Percentiles rank a stretch among this genome's conserved stretches.
phyloP scores from a whole-genome alignment of 192 early-diverging fungal species.

The Ambispora gerdemannii region DNA sequence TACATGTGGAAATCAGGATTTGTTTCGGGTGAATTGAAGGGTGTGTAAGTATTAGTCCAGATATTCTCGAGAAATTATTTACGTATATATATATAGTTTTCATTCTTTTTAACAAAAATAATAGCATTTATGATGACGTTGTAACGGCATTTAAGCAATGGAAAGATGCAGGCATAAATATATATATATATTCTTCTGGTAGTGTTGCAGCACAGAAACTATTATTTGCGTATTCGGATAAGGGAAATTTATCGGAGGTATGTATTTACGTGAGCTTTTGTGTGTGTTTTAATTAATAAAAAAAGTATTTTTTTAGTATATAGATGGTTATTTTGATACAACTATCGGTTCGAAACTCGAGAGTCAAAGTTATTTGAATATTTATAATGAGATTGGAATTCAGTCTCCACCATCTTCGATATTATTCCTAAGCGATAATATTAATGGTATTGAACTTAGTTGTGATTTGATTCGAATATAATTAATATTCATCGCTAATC shows the following conservation, averaged over 20 bases:
- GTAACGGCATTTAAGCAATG: conserved; percentile 71
- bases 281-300: too few relatives aligned
- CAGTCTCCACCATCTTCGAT: conserved; percentile 44
- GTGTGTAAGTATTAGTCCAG: conserved; percentile 56
- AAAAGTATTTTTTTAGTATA: conserved; percentile 44
- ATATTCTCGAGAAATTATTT: neutral
- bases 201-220: conserved; percentile 92
- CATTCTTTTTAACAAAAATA: neutral
- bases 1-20: conserved; percentile 94
- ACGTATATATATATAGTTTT: neutral
- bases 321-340: conserved; percentile 92
- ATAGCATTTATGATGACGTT: conserved; percentile 85
- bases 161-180: conserved; percentile 53
- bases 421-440: conserved; percentile 92
- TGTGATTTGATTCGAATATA: too few relatives aligned
- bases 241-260: conserved; percentile 72
- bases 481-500: too few relatives aligned
- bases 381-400: conserved; percentile 65
- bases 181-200: conserved; percentile 97
- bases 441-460: conserved; percentile 52
- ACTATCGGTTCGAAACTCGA: conserved; percentile 79
- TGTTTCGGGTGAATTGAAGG: conserved; percentile 66
- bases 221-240: conserved; percentile 77
- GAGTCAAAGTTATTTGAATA: conserved; percentile 65
- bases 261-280: too few relatives aligned